A percentile compares a stretch with the other conserved stretches of the same genome.
phyloP scores from a whole-genome alignment of 2,329 filamentous ascomycete species.

The Bipolaris zeicola region DNA sequence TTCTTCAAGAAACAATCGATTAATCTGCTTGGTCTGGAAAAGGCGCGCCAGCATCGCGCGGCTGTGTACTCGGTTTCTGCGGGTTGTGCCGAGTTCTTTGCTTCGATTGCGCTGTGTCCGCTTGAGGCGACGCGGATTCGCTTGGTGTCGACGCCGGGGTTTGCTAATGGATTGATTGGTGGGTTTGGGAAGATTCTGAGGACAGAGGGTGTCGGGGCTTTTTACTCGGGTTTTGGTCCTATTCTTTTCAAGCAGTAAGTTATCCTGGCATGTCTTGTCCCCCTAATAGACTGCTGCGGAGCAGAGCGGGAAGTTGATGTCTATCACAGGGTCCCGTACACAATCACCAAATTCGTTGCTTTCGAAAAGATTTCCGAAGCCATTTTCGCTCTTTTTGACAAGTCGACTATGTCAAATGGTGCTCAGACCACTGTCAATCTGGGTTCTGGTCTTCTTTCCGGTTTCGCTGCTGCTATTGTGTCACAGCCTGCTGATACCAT shows the following conservation, averaged over 20 bases:
- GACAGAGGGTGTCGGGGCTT: slow-evolving; percentile 80
- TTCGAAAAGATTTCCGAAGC: slow-evolving; percentile 85
- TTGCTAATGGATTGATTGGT: slow-evolving; percentile 76
- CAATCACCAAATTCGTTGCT: slow-evolving; percentile 93
- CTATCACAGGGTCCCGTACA: slow-evolving; percentile 75
- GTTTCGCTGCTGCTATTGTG: slow-evolving; percentile 84
- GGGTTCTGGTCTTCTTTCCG: slow-evolving; percentile 80
- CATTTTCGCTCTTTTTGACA: slow-evolving; percentile 72
- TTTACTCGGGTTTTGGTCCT: slow-evolving; percentile 85
- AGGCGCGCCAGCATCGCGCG: slow-evolving; percentile 75
- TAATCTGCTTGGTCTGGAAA: slow-evolving; percentile 71
- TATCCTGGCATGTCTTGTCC: too few relatives aligned
- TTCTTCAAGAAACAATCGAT: slow-evolving; percentile 94
- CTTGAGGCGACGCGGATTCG: slow-evolving; percentile 93
- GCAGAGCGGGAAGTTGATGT: too few relatives aligned
- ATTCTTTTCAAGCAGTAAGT: slow-evolving; percentile 52
- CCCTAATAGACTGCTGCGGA: too few relatives aligned
- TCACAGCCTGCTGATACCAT: slow-evolving; percentile 93
- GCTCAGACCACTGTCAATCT: slow-evolving; percentile 82
- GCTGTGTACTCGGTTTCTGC: slow-evolving; percentile 75
- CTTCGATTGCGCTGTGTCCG: slow-evolving; percentile 83
- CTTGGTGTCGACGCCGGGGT: slow-evolving; percentile 85
- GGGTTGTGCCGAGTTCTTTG: slow-evolving; percentile 67
- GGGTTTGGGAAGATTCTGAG: slow-evolving; percentile 83
- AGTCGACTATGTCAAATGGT: slow-evolving; percentile 68